A percentile compares a stretch with the other conserved stretches of the same genome.
These are phyloP conservation scores for Phalaenopsis aphrodite DNA, from an alignment of 106 monocot genomes.

Conservation along the genomic window DNA sequence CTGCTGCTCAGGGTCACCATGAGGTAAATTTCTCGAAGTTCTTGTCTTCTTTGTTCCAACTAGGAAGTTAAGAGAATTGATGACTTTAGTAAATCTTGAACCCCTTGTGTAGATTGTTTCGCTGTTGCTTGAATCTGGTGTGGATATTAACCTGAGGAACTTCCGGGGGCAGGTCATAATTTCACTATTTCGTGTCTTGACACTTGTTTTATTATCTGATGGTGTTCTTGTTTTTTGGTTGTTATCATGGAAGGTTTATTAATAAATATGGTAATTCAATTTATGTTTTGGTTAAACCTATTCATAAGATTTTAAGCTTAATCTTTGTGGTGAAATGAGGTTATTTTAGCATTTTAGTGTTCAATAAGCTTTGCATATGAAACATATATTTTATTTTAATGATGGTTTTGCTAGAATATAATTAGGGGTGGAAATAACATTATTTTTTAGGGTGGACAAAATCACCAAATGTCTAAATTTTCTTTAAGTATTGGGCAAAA, in stretches of 20 bases:
- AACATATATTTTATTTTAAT: background rate
- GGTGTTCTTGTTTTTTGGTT: background rate
- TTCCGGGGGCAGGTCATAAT: slow-evolving; percentile 47
- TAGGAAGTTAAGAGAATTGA: no score
- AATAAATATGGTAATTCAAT: background rate
- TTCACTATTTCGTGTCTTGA: background rate
- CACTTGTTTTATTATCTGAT: background rate
- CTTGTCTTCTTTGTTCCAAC: background rate
- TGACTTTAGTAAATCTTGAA: background rate
- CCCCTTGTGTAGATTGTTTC: slow-evolving; percentile 30
- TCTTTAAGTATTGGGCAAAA: no score
- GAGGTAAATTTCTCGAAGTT: slow-evolving; percentile 38
- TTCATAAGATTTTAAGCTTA: background rate
- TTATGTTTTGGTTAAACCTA: background rate
- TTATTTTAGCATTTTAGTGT: background rate
- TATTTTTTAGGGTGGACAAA: no score
- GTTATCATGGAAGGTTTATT: background rate
- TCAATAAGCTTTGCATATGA: background rate
- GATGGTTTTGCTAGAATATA: background rate
- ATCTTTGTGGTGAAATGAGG: background rate
- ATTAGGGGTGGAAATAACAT: no score
- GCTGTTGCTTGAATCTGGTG: slow-evolving; percentile 53
- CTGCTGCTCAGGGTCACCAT: slow-evolving; percentile 90
- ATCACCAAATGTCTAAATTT: no score
- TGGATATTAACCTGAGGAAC: slow-evolving; percentile 59